phyloP scores from a whole-genome alignment of 345 rosid species.

The Sonneratia caseolaris region DNA sequence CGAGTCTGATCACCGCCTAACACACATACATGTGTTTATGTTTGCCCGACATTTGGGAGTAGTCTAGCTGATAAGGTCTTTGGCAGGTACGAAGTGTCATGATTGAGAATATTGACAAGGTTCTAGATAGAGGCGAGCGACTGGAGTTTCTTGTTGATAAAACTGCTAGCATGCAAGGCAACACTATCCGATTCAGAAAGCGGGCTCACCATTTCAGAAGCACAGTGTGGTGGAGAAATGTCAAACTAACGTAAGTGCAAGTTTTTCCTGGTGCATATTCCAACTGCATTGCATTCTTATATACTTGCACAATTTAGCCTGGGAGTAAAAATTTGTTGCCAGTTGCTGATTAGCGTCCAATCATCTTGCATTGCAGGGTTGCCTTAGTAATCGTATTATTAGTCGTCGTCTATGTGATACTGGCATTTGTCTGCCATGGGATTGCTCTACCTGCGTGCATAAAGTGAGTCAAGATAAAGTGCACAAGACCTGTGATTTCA shows the following conservation, averaged over 20 bases:
- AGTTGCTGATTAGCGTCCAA: conserved; percentile 10
- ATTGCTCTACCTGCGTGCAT: conserved; percentile 18
- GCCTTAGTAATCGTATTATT: no score
- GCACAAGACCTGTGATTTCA: conserved; percentile 14
- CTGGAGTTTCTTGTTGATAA: conserved; percentile 93
- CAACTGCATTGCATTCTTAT: background rate
- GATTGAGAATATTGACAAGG: conserved; percentile 94
- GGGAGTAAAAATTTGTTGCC: background rate
- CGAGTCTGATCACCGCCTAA: background rate
- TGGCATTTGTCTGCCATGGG: no score
- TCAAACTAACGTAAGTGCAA: conserved; percentile 66
- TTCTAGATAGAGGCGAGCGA: conserved; percentile 86
- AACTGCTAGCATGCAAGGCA: conserved; percentile 91
- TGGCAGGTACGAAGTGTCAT: conserved; percentile 76
- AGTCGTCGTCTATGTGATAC: no score
- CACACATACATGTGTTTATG: background rate
- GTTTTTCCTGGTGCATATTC: background rate
- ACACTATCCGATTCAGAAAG: conserved; percentile 86
- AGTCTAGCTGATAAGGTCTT: background rate
- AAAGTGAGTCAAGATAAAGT: conserved; percentile 20
- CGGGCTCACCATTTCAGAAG: conserved; percentile 85
- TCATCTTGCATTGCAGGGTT: conserved; percentile 36
- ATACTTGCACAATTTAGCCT: background rate
- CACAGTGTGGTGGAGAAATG: conserved; percentile 89
- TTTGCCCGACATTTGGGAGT: background rate